Evolutionary conservation across 768 basidiomycete species (phyloP), one percentile per base, ranked within the genome.

Genomic region (Pisolithus albus): DNA sequence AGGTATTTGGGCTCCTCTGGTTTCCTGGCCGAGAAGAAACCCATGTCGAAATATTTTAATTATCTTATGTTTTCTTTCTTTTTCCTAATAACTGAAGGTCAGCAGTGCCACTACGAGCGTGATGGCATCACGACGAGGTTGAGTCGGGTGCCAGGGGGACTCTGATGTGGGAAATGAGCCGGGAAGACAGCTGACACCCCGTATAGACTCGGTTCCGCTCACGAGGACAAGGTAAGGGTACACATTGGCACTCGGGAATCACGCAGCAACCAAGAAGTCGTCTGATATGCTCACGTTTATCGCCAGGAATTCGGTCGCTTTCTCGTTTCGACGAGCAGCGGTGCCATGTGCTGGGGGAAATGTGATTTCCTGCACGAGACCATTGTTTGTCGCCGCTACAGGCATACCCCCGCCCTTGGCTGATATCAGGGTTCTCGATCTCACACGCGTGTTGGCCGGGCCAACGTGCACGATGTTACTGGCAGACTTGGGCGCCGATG

Each of bases 391-490:
- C 51, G 38, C 49, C 51, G 38, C 49, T 28, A 39, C 51, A 49
- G 86, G 83, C 46, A 89, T 90, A 23, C 74, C 81, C 1, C 88
- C 88, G 0, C 93, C 93, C 3, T 70, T 97, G 53, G 74, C 78
- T 55, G 92, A 89, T 15, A 72, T 94, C 57, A 82, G 78, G 60
- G 78, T 96, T n/a, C 74, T 97, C 21, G 94, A 97, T 68, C 70
- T 96, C 50, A 92, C 92, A 13, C 79, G 94, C 26, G 87, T 96
- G 1, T 72, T 97, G 46, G 92, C 92, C n/a, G 92, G 91, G 0
- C 92, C 92, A 30, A 86, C 86, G 1, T 82, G 86, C n/a, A 89
- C 92, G 1, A 89, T 94, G 92, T 77, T 95, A 54, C 75, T 96
- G n/a, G 92, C 85, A 7, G 92, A 94, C 70, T 71, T 94, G 34